phyloP scores from a whole-genome alignment of 306 rosid species.

The Bauhinia variegata region DNA sequence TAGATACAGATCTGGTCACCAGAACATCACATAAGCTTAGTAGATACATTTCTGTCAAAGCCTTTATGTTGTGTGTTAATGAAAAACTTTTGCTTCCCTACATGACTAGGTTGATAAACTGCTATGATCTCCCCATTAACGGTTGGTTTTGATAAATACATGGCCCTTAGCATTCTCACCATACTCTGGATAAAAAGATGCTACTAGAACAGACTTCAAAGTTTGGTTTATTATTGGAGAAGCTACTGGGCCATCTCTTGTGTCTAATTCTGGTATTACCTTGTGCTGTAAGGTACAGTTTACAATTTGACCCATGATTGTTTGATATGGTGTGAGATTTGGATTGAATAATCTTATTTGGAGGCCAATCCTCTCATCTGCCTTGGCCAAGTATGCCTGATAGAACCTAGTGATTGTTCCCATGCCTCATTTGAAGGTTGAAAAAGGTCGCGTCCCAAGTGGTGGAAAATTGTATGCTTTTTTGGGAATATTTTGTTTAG shows the following conservation, averaged over 20 bases:
- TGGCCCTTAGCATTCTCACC: slow-evolving; percentile 40
- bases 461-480: slow-evolving; percentile 24
- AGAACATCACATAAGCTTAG: slow-evolving; percentile 44
- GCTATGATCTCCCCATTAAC: slow-evolving; percentile 49
- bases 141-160: slow-evolving; percentile 49
- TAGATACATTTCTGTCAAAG: slow-evolving; percentile 53
- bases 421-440: slow-evolving; percentile 25
- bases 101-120: slow-evolving; percentile 54
- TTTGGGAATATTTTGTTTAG: slow-evolving; percentile 23
- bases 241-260: not conserved
- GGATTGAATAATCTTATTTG: slow-evolving; percentile 30
- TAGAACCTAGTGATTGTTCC: slow-evolving; percentile 50
- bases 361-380: slow-evolving; percentile 26
- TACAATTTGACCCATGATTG: slow-evolving; percentile 48
- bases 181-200: slow-evolving; percentile 54
- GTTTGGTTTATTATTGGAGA: slow-evolving; percentile 14
- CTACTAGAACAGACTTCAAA: slow-evolving; percentile 47
- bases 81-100: slow-evolving; percentile 50
- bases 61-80: slow-evolving; percentile 55
- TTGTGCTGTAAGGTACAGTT: slow-evolving; percentile 42
- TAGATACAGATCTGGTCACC: too few species aligned
- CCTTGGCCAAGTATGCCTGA: slow-evolving; percentile 1
- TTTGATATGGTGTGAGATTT: slow-evolving; percentile 27
- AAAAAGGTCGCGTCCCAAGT: slow-evolving; percentile 18
- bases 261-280: slow-evolving; percentile 41